Evolutionary conservation across 1,284 basidiomycete species (phyloP).

Genomic region (Ustilago bromivora): DNA sequence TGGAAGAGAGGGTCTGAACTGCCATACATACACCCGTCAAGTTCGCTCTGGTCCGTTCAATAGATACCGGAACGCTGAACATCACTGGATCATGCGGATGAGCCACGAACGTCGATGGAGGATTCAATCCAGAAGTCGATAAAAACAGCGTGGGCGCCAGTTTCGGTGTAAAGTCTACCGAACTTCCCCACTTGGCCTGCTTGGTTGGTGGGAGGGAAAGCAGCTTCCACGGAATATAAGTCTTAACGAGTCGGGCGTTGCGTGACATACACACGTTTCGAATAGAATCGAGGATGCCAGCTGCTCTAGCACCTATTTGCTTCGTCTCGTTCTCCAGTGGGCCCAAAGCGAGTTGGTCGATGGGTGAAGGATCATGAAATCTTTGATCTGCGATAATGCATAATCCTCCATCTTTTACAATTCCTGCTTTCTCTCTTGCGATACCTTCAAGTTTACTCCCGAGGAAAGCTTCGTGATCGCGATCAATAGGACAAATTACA

Average conservation of each 20-base stretch:
- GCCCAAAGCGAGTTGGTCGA: constrained; percentile 38
- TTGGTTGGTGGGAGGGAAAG: constrained; percentile 37
- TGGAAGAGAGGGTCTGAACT: constrained; percentile 62
- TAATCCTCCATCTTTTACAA: constrained; percentile 77
- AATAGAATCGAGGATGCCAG: constrained; percentile 52
- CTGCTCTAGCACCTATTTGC: constrained; percentile 37
- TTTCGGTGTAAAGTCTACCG: constrained; percentile 32
- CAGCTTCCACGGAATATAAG: constrained; percentile 48
- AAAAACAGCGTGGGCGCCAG: constrained; percentile 44
- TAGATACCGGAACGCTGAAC: constrained; percentile 22
- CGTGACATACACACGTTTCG: constrained; percentile 40
- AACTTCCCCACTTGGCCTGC: constrained; percentile 28
- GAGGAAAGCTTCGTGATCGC: constrained; percentile 92
- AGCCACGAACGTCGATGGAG: constrained; percentile 48
- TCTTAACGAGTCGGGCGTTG: constrained; percentile 51
- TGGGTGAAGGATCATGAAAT: constrained; percentile 14
- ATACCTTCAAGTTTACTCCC: constrained; percentile 83
- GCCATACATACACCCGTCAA: constrained; percentile 60
- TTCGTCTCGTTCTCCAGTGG: constrained; percentile 46
- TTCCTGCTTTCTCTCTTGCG: constrained; percentile 85
- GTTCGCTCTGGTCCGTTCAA: constrained; percentile 56
- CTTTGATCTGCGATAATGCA: constrained; percentile 77
- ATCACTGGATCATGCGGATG: constrained; percentile 51
- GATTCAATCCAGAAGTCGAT: constrained; percentile 47
- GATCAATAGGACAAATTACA: constrained; percentile 84